These are phyloP conservation scores for Sordaria brevicollis DNA, from an alignment of 495 filamentous ascomycete species.

Conservation along the genomic window DNA sequence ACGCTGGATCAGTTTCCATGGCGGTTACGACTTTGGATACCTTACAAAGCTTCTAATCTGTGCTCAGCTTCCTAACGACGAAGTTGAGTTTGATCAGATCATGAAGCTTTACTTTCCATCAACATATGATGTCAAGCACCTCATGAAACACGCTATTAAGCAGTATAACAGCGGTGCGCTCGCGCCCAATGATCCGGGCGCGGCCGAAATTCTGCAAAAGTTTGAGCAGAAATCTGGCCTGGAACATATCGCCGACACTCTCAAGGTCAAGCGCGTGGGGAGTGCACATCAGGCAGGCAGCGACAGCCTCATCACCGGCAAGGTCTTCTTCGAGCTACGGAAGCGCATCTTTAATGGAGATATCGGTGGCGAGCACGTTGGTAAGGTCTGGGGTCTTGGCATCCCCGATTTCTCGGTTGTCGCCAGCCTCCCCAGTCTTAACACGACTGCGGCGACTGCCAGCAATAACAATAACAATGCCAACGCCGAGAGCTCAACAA, in stretches of 20 bases:
- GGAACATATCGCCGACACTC: slow-evolving; percentile 85
- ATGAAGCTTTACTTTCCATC: slow-evolving; percentile 86
- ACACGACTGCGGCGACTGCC: neutral
- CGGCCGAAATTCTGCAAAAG: slow-evolving; percentile 59
- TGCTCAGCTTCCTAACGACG: slow-evolving; percentile 71
- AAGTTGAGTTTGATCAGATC: slow-evolving; percentile 72
- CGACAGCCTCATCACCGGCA: slow-evolving; percentile 84
- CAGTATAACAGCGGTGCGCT: slow-evolving; percentile 57
- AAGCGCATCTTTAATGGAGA: slow-evolving; percentile 76
- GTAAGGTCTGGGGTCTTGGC: slow-evolving; percentile 78
- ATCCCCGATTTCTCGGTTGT: slow-evolving; percentile 44
- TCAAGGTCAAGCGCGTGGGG: slow-evolving; percentile 79
- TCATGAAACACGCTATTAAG: slow-evolving; percentile 65
- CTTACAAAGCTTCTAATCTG: slow-evolving; percentile 84
- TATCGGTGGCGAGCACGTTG: slow-evolving; percentile 65
- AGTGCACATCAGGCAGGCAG: slow-evolving; percentile 82
- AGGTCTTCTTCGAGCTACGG: slow-evolving; percentile 82
- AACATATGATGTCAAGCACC: slow-evolving; percentile 92
- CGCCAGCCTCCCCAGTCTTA: slow-evolving; percentile 31
- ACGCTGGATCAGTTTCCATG: slow-evolving; percentile 94
- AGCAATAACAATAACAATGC: neutral
- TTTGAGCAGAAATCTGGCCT: slow-evolving; percentile 80
- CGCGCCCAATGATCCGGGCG: slow-evolving; percentile 51
- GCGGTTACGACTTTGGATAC: slow-evolving; percentile 98
- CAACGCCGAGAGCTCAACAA: slow-evolving; percentile 8